Conservation (phyloP, 208 protist species). For the Leishmania arabica region DNA sequence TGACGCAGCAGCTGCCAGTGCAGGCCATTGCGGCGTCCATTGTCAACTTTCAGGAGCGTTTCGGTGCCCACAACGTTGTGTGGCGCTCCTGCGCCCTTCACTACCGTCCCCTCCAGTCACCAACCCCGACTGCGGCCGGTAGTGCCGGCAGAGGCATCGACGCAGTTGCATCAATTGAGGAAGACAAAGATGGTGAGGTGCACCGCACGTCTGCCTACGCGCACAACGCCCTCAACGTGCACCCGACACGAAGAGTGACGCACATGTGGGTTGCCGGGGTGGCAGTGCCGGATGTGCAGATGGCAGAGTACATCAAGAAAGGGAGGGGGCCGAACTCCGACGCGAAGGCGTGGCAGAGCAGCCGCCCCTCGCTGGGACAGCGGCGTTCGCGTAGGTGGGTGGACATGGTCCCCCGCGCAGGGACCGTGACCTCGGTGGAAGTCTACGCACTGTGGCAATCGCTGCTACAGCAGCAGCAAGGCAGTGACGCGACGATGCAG, state of each 20-base stretch:
- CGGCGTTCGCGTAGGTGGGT: constrained; percentile 27
- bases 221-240: constrained; percentile 36
- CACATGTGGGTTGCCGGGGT: constrained; percentile 36
- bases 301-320: not conserved
- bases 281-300: constrained; percentile 6
- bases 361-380: not conserved
- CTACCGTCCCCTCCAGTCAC: constrained; percentile 8
- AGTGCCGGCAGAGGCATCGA: not conserved
- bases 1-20: constrained; percentile 29
- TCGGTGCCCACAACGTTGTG: constrained; percentile 32
- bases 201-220: constrained; percentile 32
- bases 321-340: not conserved
- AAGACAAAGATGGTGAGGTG: constrained; percentile 8
- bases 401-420: constrained; percentile 26
- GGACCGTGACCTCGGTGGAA: constrained; percentile 17
- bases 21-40: constrained; percentile 27
- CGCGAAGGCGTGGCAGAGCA: not conserved
- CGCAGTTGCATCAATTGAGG: not conserved
- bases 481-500: not conserved
- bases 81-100: constrained; percentile 18
- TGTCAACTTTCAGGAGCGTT: constrained; percentile 29
- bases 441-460: constrained; percentile 28
- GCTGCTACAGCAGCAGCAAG: constrained; percentile 15
- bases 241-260: constrained; percentile 25
- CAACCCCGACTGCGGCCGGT: not conserved